Evolutionary conservation across 306 rosid species (phyloP).

Genomic region (Sicyos baderoa): DNA sequence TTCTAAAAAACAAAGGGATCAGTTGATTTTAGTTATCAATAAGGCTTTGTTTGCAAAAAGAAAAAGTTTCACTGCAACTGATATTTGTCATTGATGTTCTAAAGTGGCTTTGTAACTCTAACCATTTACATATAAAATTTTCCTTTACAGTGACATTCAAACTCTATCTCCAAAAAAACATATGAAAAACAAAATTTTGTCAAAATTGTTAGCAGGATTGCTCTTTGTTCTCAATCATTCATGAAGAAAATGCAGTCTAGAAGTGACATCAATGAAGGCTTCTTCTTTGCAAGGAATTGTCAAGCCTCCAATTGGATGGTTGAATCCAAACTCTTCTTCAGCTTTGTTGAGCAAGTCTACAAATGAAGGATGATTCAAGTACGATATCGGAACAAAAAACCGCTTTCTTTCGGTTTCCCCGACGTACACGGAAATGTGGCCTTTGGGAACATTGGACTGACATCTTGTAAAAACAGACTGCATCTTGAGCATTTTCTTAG

Average conservation of each 20-base stretch:
- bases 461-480: not conserved
- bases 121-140: not conserved
- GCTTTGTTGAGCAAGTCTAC: slow-evolving; percentile 29
- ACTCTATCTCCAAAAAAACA: not conserved
- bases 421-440: slow-evolving; percentile 40
- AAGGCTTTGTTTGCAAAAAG: not conserved
- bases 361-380: slow-evolving; percentile 36
- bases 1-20: not conserved
- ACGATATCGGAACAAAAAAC: slow-evolving; percentile 32
- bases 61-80: slow-evolving; percentile 2
- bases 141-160: not conserved
- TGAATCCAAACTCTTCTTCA: slow-evolving; percentile 47
- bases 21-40: not conserved
- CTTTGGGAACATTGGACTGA: slow-evolving; percentile 31
- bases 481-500: slow-evolving; percentile 11
- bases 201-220: not conserved
- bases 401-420: slow-evolving; percentile 36
- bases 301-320: slow-evolving; percentile 24
- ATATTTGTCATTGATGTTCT: not conserved
- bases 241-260: slow-evolving; percentile 5
- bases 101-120: slow-evolving; percentile 10
- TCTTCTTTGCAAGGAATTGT: too few relatives aligned
- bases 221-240: not conserved
- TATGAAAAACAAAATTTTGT: not conserved
- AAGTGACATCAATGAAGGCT: slow-evolving; percentile 22